phyloP scores from a whole-genome alignment of 495 filamentous ascomycete genomes.

The Pyrenula massariospora region DNA sequence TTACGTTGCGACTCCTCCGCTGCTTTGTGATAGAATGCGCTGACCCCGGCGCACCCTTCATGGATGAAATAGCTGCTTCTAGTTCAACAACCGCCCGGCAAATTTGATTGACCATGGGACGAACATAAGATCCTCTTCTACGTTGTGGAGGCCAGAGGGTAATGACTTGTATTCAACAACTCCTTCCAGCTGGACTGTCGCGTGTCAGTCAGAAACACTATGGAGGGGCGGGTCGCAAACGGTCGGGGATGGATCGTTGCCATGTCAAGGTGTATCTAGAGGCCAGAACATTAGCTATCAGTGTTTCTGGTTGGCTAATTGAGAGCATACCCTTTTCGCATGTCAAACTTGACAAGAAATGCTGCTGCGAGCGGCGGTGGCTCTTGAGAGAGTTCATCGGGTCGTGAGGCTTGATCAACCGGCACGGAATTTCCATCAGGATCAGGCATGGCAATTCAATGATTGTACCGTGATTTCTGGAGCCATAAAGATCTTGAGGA shows the following conservation, averaged over 20 bases:
- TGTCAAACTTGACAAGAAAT: neutral
- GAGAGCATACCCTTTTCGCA: neutral
- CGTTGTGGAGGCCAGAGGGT: conserved; percentile 84
- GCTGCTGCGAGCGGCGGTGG: neutral
- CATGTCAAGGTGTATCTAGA: neutral
- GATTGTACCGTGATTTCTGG: no score
- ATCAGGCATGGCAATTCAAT: neutral
- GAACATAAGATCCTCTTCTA: conserved; percentile 74
- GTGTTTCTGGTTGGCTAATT: neutral
- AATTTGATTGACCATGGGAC: conserved; percentile 6
- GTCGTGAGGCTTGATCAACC: neutral
- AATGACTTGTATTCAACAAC: conserved; percentile 91
- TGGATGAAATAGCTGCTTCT: conserved; percentile 70
- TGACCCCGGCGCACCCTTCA: conserved; percentile 73
- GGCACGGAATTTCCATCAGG: neutral
- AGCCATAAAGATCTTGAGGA: no score
- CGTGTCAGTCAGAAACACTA: neutral
- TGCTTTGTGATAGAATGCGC: conserved; percentile 81
- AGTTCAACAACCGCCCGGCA: neutral
- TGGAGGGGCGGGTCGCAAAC: neutral
- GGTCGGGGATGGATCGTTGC: neutral
- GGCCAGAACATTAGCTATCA: neutral
- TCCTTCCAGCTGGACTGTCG: conserved; percentile 67
- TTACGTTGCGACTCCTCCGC: conserved; percentile 68
- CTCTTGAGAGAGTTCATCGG: neutral